A percentile compares a stretch with the other conserved stretches of the same genome.
Conservation (phyloP, 1,139 yeast species). For the Sugiyamaella sp. region DNA sequence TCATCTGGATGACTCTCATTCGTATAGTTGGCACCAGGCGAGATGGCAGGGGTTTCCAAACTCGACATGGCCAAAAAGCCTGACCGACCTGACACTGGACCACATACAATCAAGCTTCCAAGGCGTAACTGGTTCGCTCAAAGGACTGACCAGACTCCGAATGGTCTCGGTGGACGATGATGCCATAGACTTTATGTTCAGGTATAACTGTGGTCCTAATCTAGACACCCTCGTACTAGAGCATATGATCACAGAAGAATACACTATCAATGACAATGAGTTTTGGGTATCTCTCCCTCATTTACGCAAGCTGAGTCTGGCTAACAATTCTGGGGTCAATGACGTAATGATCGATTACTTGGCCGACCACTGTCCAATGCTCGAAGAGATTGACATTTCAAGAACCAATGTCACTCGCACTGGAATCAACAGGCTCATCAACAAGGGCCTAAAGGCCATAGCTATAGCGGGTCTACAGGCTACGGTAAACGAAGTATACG, state of each 20-base stretch:
- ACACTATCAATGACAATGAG: neutral
- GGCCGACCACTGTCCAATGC: neutral
- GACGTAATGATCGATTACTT: neutral
- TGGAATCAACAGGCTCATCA: neutral
- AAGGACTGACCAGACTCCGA: too few species aligned
- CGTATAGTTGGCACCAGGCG: too few species aligned
- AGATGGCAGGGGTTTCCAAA: too few species aligned
- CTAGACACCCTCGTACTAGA: neutral
- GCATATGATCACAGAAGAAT: neutral
- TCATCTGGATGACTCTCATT: too few species aligned
- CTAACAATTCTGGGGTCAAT: neutral
- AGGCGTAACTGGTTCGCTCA: too few species aligned
- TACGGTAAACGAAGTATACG: too few species aligned
- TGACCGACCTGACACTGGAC: too few species aligned
- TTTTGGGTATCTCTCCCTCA: neutral
- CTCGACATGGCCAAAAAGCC: too few species aligned
- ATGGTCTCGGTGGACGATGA: too few species aligned
- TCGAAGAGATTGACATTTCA: neutral
- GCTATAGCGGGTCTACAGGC: neutral
- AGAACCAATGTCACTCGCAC: neutral
- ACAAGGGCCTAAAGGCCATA: neutral
- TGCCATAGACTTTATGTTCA: too few species aligned
- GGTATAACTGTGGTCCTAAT: neutral
- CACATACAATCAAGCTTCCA: too few species aligned
- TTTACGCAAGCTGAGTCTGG: neutral